These are phyloP conservation scores for Cadophora gregata DNA, from an alignment of 2,329 filamentous ascomycete species.

Conservation along the genomic window DNA sequence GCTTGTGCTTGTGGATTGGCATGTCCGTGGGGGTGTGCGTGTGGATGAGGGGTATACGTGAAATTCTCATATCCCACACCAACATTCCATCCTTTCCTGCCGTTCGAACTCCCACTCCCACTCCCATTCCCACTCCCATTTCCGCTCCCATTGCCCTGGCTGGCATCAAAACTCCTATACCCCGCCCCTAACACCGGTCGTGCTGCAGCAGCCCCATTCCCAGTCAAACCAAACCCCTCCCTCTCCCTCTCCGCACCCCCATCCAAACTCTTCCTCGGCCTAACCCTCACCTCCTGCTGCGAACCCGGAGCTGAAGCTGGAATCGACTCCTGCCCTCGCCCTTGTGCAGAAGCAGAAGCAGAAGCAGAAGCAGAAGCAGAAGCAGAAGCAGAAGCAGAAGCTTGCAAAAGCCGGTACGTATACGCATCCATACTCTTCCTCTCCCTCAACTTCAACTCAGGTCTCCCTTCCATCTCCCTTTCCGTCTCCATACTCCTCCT, in stretches of 20 bases:
- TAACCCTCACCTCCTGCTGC: not conserved
- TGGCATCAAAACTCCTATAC: constrained; percentile 17
- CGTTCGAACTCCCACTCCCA: too few relatives aligned
- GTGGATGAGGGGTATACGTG: not conserved
- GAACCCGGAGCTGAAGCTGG: too few relatives aligned
- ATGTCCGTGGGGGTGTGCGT: too few relatives aligned
- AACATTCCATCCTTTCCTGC: constrained; percentile 17
- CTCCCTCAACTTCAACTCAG: not conserved
- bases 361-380: too few relatives aligned
- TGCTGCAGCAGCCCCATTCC: not conserved
- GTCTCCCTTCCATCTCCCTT: constrained; percentile 12
- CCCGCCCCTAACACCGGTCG: not conserved
- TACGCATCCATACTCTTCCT: constrained; percentile 21
- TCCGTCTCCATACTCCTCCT: constrained; percentile 30
- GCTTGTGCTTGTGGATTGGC: too few relatives aligned
- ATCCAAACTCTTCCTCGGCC: constrained; percentile 20
- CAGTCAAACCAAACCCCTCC: not conserved
- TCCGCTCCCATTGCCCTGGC: constrained; percentile 2
- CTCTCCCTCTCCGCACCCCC: not conserved
- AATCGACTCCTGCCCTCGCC: too few relatives aligned
- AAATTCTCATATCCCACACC: constrained; percentile 25
- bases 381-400: too few relatives aligned
- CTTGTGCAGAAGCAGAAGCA: too few relatives aligned
- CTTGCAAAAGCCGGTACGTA: not conserved
- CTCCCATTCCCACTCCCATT: too few relatives aligned